These are phyloP conservation scores for Arxiozyma slooffiae DNA, from an alignment of 1,139 yeast genomes.

Conservation along the genomic window DNA sequence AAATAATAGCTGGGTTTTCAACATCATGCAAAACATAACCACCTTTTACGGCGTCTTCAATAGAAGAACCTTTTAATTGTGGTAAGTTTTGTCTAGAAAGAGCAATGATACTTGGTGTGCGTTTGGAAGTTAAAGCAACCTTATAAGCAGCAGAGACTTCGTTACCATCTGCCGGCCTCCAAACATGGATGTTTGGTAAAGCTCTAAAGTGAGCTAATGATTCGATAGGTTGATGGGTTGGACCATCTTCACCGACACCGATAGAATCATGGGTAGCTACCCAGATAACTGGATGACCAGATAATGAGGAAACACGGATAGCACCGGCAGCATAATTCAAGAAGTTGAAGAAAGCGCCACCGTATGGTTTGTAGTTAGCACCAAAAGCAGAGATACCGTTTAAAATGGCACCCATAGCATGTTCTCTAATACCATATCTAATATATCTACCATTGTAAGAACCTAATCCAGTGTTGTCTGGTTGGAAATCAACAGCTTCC, in stretches of 20 bases:
- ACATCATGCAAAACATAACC: slow-evolving; percentile 69
- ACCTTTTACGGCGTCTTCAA: slow-evolving; percentile 91
- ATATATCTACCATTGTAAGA: slow-evolving; percentile 87
- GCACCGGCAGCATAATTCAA: slow-evolving; percentile 98
- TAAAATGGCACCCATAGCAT: slow-evolving; percentile 98
- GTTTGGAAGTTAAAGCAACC: slow-evolving; percentile 57
- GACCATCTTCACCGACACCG: slow-evolving; percentile 99
- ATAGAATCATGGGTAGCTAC: slow-evolving; percentile 98
- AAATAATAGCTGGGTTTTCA: slow-evolving; percentile 62
- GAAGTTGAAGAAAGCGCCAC: slow-evolving; percentile 97
- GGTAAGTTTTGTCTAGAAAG: slow-evolving; percentile 97
- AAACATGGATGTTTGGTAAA: slow-evolving; percentile 83
- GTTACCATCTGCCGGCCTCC: slow-evolving; percentile 99
- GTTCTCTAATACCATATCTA: slow-evolving; percentile 99
- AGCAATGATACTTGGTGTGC: slow-evolving; percentile 85
- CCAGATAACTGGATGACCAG: slow-evolving; percentile 92
- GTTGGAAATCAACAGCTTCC: slow-evolving; percentile 88
- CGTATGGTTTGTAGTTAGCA: slow-evolving; percentile 83
- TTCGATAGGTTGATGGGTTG: slow-evolving; percentile 99
- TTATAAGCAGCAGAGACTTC: slow-evolving; percentile 96
- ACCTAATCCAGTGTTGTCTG: slow-evolving; percentile 73
- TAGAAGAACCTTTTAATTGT: slow-evolving; percentile 84
- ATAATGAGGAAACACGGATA: slow-evolving; percentile 85
- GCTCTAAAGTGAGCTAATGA: slow-evolving; percentile 98
- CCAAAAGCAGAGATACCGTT: slow-evolving; percentile 97